Evolutionary conservation across 106 monocot species (phyloP).

Genomic region (Platanthera zijinensis): DNA sequence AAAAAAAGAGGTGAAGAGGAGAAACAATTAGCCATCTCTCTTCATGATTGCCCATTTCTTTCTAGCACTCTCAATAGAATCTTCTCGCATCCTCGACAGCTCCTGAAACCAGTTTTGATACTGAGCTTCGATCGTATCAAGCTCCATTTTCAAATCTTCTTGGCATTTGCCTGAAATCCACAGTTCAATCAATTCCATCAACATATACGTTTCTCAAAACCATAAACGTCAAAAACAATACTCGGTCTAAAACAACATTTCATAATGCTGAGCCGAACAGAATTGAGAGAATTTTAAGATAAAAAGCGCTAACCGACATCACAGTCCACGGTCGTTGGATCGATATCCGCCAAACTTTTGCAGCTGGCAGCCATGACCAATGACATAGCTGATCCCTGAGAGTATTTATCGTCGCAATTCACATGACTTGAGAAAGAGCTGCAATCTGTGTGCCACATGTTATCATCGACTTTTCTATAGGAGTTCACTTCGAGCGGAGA

Average conservation of each 20-base stretch:
- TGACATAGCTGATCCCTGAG: constrained; percentile 32
- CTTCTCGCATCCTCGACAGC: constrained; percentile 42
- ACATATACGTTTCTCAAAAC: neutral
- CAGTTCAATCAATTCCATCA: neutral
- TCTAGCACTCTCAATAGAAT: constrained; percentile 38
- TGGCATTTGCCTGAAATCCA: constrained; percentile 14
- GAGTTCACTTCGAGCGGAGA: constrained; percentile 14
- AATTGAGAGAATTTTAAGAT: neutral
- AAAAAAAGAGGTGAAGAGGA: constrained; percentile 1
- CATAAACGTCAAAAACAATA: no score
- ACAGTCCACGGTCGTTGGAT: constrained; percentile 15
- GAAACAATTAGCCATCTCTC: constrained; percentile 24
- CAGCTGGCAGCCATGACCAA: constrained; percentile 24
- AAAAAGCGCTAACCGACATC: neutral
- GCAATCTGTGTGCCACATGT: constrained; percentile 2
- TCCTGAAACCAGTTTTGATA: constrained; percentile 36
- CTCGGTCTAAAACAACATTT: no score
- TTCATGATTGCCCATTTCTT: constrained; percentile 40
- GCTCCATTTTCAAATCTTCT: constrained; percentile 34
- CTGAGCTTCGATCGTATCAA: constrained; percentile 47
- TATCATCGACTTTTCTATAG: constrained; percentile 7
- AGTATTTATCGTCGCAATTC: constrained; percentile 20
- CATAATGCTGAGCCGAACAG: no score
- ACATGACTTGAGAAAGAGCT: constrained; percentile 3
- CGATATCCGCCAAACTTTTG: constrained; percentile 36